Evolutionary conservation across 1,139 yeast genomes (phyloP).

Genomic region (Entelexis sorbosivorans): DNA sequence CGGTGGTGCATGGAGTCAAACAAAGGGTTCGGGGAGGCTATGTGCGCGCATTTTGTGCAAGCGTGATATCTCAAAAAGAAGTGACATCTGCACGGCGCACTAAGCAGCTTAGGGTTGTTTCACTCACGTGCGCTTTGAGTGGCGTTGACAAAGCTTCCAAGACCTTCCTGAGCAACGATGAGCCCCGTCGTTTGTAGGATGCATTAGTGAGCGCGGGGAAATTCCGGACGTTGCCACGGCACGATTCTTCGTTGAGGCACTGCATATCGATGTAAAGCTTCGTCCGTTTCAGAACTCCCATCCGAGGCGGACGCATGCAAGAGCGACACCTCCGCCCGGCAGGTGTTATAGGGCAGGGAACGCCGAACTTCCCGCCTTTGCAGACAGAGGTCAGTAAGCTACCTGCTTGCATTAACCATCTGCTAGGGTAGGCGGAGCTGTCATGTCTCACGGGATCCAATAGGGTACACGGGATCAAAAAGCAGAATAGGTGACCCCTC

Average conservation of each 20-base stretch:
- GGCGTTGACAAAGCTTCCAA: not conserved
- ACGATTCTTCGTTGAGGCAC: not conserved
- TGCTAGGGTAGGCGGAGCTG: conserved; percentile 5
- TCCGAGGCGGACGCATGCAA: not conserved
- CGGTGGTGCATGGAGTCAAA: too few species aligned
- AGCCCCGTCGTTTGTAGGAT: not conserved
- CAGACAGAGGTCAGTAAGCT: not conserved
- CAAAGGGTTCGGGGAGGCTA: not conserved
- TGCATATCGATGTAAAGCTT: too few species aligned
- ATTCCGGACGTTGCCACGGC: not conserved
- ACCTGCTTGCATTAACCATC: not conserved
- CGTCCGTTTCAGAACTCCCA: not conserved
- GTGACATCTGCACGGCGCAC: conserved; percentile 5
- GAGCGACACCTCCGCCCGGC: not conserved
- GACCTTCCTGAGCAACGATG: not conserved
- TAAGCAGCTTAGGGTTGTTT: not conserved
- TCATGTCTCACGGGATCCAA: conserved; percentile 5
- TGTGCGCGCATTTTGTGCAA: not conserved
- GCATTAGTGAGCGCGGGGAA: not conserved
- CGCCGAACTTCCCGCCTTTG: not conserved
- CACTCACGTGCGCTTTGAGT: not conserved
- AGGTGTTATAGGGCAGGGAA: not conserved
- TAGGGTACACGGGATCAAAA: conserved; percentile 5
- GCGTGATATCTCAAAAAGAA: conserved; percentile 1
- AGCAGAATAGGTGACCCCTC: conserved; percentile 3